These are phyloP conservation scores for Scenedesmus sp. DNA, from an alignment of 163 green algal species.

Conservation along the genomic window DNA sequence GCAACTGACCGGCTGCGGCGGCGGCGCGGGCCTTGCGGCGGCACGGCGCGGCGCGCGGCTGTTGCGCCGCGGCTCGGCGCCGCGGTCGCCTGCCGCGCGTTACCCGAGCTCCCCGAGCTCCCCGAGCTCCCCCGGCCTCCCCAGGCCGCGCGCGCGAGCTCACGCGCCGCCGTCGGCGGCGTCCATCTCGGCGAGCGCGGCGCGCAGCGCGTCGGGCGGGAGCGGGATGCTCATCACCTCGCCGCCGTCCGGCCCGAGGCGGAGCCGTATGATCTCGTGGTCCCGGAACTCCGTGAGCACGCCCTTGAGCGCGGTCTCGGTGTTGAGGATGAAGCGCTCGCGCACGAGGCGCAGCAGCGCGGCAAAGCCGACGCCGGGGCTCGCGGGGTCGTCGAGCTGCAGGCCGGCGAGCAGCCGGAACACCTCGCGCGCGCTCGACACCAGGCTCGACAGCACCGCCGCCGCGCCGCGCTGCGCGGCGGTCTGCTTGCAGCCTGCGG, in stretches of 20 bases:
- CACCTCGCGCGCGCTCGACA: conserved; percentile 78
- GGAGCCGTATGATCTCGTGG: conserved; percentile 41
- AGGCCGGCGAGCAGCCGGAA: conserved; percentile 83
- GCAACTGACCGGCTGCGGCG: no score
- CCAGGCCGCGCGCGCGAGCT: no score
- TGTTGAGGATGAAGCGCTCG: conserved; percentile 87
- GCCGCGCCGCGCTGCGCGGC: conserved; percentile 68
- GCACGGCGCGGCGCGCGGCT: no score
- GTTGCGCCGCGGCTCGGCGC: no score
- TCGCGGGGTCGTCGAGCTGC: conserved; percentile 66
- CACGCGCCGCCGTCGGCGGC: neutral
- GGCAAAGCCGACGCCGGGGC: conserved; percentile 77
- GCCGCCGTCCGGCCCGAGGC: conserved; percentile 39
- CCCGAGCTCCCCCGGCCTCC: no score
- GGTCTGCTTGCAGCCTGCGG: conserved; percentile 64
- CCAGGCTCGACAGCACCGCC: conserved; percentile 83
- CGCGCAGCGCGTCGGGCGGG: conserved; percentile 48
- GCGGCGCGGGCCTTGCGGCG: no score
- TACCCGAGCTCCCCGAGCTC: no score
- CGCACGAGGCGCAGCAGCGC: conserved; percentile 82
- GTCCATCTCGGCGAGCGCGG: conserved; percentile 64
- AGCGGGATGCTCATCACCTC: conserved; percentile 74
- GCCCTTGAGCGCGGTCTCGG: conserved; percentile 75
- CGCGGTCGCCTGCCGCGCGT: no score
- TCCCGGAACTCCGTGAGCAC: conserved; percentile 91